Conservation (phyloP, 805 yeast species). For the Wickerhamiella musiphila region DNA sequence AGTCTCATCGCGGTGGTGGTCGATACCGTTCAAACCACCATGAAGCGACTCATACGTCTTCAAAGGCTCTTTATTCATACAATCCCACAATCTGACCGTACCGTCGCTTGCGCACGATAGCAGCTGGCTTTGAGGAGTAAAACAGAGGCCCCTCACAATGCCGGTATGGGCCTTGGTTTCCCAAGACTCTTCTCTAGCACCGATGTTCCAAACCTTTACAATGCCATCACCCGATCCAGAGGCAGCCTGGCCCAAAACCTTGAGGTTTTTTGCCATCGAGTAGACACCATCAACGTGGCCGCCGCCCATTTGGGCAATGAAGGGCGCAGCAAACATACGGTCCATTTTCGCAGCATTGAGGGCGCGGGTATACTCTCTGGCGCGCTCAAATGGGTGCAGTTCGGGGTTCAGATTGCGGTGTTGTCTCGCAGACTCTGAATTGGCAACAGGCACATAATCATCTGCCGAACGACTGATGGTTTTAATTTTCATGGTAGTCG, state of each 20-base stretch:
- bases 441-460: constrained; percentile 78
- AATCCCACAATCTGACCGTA: constrained; percentile 78
- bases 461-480: constrained; percentile 83
- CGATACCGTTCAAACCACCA: constrained; percentile 68
- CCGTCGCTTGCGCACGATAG: constrained; percentile 85
- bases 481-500: constrained; percentile 45
- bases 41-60: constrained; percentile 65
- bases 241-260: constrained; percentile 56
- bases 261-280: constrained; percentile 62
- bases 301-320: constrained; percentile 81
- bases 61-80: constrained; percentile 39
- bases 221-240: constrained; percentile 93
- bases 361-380: constrained; percentile 90
- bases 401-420: constrained; percentile 89
- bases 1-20: constrained; percentile 62
- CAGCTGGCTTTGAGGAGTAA: constrained; percentile 46
- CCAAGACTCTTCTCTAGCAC: constrained; percentile 55
- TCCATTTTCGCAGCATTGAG: constrained; percentile 89
- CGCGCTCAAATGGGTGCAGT: constrained; percentile 91
- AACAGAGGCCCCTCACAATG: constrained; percentile 68
- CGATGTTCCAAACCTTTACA: constrained; percentile 83
- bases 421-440: constrained; percentile 70
- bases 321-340: constrained; percentile 95
- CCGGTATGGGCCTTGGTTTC: constrained; percentile 83
- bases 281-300: constrained; percentile 96